Evolutionary conservation across 345 rosid species (phyloP), one percentile per base, ranked within the genome.

Genomic region (Abelmoschus esculentus): DNA sequence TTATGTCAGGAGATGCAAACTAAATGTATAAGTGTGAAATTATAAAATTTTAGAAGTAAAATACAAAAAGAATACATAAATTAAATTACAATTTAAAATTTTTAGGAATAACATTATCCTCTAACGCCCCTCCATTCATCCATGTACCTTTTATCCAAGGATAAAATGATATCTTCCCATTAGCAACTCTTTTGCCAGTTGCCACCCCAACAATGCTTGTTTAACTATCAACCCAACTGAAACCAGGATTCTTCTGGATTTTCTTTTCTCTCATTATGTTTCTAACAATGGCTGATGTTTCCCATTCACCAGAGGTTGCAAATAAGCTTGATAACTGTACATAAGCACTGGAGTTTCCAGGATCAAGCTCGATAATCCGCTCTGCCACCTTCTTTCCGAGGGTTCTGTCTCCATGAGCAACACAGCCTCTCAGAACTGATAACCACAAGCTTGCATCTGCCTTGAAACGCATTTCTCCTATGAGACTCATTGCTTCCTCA

Each of bases 261-360:
- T 78, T 76, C 55, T 77, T 82, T 69, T 77, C 76, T 68, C 67
- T 75, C 90, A 88, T 88, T 70, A 68, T 34, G 49, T 74, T 60
- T 73, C 95, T 83, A 31, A 90, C 86, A 13, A 72, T 17, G 1
- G 83, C 89, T 36, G 96, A 87, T 68, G 73, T 86, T 75, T 87
- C 93, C 98, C 97, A 90, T 55, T 93, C 89, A 67, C 96, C 93
- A 15, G 85, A 76, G 65, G 80, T 74, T 70, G 98, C 93, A 59
- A 87, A 82, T 59, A 93, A 74, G 66, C 77, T 74, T 3, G 96
- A 89, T 18, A 90, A 74, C 79, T 85, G 93, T 5, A 89, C 83
- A 70, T 90, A 90, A 71, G 97, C 97, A 70, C 80, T 78, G 11
- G 93, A 76, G 62, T 88, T 87, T 77, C 79, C 88, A 13, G 98